Conservation (phyloP, 305 asterid species). For the Fraxinus sp. region DNA sequence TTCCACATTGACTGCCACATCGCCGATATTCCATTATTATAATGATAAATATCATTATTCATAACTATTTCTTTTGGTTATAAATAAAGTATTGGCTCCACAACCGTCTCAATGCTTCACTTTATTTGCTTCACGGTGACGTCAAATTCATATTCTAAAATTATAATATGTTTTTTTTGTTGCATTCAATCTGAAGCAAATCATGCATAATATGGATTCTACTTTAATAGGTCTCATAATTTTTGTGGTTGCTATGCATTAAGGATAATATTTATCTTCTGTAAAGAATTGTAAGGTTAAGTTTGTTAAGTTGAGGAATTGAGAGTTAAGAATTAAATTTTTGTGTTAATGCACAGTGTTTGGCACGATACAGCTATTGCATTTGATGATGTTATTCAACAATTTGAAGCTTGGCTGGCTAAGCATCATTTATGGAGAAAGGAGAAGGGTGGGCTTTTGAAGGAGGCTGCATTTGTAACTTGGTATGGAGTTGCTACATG, state of each 20-base stretch:
- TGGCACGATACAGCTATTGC: conserved; percentile 94
- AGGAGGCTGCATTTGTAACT: conserved; percentile 85
- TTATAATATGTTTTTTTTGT: neutral
- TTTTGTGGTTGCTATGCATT: neutral
- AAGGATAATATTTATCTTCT: neutral
- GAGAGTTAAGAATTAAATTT: neutral
- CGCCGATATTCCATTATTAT: too few species aligned
- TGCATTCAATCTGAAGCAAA: neutral
- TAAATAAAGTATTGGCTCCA: neutral
- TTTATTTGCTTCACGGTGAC: neutral
- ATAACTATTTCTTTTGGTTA: neutral
- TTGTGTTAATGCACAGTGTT: conserved; percentile 49
- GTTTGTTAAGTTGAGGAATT: neutral
- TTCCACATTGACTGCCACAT: too few species aligned
- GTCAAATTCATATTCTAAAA: neutral
- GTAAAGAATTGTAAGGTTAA: neutral
- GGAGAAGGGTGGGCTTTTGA: conserved; percentile 48
- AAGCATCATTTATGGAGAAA: conserved; percentile 46
- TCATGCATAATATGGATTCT: neutral
- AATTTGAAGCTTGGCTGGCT: conserved; percentile 78
- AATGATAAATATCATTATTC: too few species aligned
- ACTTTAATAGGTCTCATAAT: neutral
- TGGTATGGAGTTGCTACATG: conserved; percentile 42
- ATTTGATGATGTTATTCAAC: conserved; percentile 70
- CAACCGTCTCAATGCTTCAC: neutral